A percentile compares a stretch with the other conserved stretches of the same genome.
These are phyloP conservation scores for Penicillium tannophilum DNA, from an alignment of 495 filamentous ascomycete genomes.

Conservation along the genomic window DNA sequence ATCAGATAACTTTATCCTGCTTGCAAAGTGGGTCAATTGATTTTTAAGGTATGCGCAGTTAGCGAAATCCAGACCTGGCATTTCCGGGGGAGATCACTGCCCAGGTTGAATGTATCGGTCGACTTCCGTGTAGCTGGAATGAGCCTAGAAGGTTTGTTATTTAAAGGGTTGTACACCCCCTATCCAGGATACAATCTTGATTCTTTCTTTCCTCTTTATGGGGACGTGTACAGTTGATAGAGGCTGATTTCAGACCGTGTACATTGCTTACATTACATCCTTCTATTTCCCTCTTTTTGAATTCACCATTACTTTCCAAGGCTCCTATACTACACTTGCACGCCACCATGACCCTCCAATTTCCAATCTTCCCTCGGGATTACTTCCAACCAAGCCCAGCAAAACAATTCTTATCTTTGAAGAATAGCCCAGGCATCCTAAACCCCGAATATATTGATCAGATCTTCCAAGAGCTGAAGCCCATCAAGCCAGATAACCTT, in stretches of 20 bases:
- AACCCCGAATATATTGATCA: constrained; percentile 6
- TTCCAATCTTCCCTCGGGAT: constrained; percentile 14
- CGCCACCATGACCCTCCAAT: constrained; percentile 10
- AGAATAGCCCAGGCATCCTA: constrained; percentile 5
- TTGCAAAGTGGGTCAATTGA: background rate
- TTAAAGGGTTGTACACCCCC: background rate
- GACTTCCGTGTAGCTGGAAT: constrained; percentile 8
- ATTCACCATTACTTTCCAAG: no score
- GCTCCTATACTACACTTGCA: background rate
- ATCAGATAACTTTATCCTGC: constrained; percentile 11
- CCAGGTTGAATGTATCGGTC: constrained; percentile 1
- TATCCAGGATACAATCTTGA: background rate
- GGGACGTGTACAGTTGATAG: background rate
- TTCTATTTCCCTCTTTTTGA: background rate
- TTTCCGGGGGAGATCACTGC: constrained; percentile 16
- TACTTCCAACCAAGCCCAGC: constrained; percentile 13
- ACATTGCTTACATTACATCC: background rate
- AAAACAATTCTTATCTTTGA: constrained; percentile 12
- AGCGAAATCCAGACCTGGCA: constrained; percentile 8
- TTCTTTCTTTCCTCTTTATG: background rate
- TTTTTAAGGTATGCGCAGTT: constrained; percentile 15
- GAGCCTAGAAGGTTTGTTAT: background rate
- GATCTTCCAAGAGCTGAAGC: constrained; percentile 18
- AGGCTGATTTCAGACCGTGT: background rate
- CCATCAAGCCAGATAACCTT: constrained; percentile 22